phyloP scores from a whole-genome alignment of 441 rosid species.

The Capsella rubella region DNA sequence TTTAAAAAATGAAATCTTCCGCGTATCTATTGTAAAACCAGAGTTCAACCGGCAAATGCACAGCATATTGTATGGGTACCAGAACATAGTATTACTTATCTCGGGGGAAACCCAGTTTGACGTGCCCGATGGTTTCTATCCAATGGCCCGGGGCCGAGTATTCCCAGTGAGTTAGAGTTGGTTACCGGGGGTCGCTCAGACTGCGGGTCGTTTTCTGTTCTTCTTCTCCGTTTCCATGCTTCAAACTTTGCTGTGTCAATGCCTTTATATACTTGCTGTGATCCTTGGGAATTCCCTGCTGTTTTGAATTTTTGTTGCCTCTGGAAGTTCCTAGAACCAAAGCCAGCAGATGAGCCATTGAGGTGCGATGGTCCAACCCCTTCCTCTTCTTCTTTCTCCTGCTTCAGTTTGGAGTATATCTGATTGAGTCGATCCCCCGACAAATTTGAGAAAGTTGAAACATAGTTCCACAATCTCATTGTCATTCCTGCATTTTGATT shows the following conservation, averaged over 20 bases:
- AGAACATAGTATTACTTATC: conserved; percentile 52
- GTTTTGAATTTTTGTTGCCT: conserved; percentile 67
- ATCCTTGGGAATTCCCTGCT: conserved; percentile 50
- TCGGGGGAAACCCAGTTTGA: conserved; percentile 65
- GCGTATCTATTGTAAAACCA: conserved; percentile 30
- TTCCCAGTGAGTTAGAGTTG: conserved; percentile 85
- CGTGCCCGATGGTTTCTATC: conserved; percentile 73
- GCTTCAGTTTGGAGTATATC: conserved; percentile 89
- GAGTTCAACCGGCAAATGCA: conserved; percentile 27
- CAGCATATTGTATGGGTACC: neutral
- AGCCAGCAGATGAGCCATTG: conserved; percentile 58
- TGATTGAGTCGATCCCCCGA: conserved; percentile 91
- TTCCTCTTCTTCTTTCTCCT: conserved; percentile 80
- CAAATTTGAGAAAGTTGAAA: conserved; percentile 90
- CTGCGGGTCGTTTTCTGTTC: conserved; percentile 68
- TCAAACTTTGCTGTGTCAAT: conserved; percentile 74
- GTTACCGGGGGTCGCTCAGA: conserved; percentile 50
- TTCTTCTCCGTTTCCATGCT: conserved; percentile 86
- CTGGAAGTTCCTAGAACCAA: conserved; percentile 53
- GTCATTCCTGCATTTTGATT: conserved; percentile 73
- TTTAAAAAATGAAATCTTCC: conserved; percentile 7
- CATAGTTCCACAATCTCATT: conserved; percentile 91
- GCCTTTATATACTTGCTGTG: conserved; percentile 62
- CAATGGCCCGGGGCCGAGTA: conserved; percentile 98
- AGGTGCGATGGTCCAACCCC: conserved; percentile 77